A percentile compares a stretch with the other conserved stretches of the same genome.
Evolutionary conservation across 805 yeast species (phyloP).

Genomic region (Yamadazyma scolyti): DNA sequence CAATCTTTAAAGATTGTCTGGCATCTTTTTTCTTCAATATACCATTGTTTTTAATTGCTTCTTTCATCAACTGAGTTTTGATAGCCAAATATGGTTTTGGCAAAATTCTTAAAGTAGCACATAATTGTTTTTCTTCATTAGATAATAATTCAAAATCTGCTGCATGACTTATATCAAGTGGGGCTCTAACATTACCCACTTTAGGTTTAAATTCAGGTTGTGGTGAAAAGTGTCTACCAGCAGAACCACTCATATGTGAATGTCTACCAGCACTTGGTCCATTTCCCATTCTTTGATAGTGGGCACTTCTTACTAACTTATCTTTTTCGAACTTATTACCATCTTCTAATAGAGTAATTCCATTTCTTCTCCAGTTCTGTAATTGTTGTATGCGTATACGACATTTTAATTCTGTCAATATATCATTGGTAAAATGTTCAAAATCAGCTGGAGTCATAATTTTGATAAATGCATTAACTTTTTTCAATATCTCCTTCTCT

Average conservation of each 20-base stretch:
- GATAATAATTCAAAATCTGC: constrained; percentile 80
- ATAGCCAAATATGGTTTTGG: constrained; percentile 95
- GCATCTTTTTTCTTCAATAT: constrained; percentile 77
- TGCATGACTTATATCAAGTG: constrained; percentile 69
- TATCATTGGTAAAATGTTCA: constrained; percentile 66
- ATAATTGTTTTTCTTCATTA: constrained; percentile 82
- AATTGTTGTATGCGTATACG: constrained; percentile 81
- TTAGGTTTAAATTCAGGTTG: constrained; percentile 42
- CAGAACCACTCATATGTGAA: constrained; percentile 6
- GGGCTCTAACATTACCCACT: constrained; percentile 43
- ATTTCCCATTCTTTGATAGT: constrained; percentile 53
- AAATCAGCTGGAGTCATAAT: constrained; percentile 80
- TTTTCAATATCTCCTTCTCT: constrained; percentile 76
- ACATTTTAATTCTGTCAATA: constrained; percentile 72
- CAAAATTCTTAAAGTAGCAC: constrained; percentile 75
- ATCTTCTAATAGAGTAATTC: constrained; percentile 76
- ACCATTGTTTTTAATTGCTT: constrained; percentile 83
- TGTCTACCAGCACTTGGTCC: constrained; percentile 22
- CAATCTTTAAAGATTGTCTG: constrained; percentile 79
- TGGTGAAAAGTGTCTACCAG: constrained; percentile 23
- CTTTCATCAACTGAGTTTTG: constrained; percentile 85
- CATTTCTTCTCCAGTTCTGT: constrained; percentile 91
- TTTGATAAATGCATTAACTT: constrained; percentile 76
- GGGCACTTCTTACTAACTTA: constrained; percentile 62
- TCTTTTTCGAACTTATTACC: constrained; percentile 89